A percentile compares a stretch with the other conserved stretches of the same genome.
These are phyloP conservation scores for Pinus albicaulis DNA, from an alignment of 75 land plant genomes.

Conservation along the genomic window DNA sequence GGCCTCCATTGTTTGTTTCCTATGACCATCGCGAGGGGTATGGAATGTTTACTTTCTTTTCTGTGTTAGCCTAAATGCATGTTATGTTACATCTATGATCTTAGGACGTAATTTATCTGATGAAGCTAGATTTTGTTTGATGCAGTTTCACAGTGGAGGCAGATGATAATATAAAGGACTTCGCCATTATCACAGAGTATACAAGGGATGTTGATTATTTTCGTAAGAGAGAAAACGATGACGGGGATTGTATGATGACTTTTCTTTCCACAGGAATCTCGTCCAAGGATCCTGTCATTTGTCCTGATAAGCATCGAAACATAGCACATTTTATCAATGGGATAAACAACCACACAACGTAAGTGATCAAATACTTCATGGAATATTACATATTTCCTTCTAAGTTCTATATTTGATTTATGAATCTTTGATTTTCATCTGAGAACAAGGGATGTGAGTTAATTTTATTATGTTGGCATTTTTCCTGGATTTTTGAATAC, in stretches of 20 bases:
- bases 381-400: not conserved
- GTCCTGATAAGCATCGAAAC: conserved; percentile 81
- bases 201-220: conserved; percentile 85
- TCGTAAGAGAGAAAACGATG: conserved; percentile 69
- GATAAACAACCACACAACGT: conserved; percentile 83
- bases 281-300: conserved; percentile 65
- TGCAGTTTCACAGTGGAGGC: conserved; percentile 84
- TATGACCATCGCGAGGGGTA: conserved; percentile 81
- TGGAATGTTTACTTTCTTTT: not conserved
- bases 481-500: not conserved
- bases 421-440: no score
- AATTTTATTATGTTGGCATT: not conserved
- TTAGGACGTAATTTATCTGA: not conserved
- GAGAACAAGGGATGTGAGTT: no score
- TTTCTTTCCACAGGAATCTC: conserved; percentile 39
- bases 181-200: conserved; percentile 78
- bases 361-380: conserved; percentile 6
- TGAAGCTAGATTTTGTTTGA: not conserved
- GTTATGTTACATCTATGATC: not conserved
- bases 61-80: not conserved
- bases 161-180: conserved; percentile 62
- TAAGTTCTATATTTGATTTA: no score
- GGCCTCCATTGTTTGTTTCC: conserved; percentile 71
- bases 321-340: conserved; percentile 83
- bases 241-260: conserved; percentile 90